Percentiles rank a stretch among this genome's conserved stretches.
These are phyloP conservation scores for Oidiodendron maius DNA, from an alignment of 495 filamentous ascomycete species.

Conservation along the genomic window DNA sequence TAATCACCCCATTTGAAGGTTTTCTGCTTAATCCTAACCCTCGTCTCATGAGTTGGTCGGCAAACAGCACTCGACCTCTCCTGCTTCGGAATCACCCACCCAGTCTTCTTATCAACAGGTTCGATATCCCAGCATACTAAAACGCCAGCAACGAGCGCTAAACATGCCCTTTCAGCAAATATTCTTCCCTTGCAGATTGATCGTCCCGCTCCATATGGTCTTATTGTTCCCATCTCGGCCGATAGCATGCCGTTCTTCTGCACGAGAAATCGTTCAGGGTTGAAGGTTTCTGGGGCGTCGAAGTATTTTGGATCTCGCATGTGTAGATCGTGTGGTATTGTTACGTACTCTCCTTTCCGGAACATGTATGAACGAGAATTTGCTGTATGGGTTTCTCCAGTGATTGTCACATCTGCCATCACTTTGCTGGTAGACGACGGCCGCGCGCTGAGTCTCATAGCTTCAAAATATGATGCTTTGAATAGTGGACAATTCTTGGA, in stretches of 20 bases:
- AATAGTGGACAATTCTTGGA: conserved; percentile 42
- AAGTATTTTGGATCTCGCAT: conserved; percentile 43
- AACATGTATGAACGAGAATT: conserved; percentile 30
- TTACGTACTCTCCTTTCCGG: conserved; percentile 41
- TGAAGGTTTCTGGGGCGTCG: conserved; percentile 42
- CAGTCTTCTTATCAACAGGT: conserved; percentile 17
- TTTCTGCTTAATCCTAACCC: conserved; percentile 23
- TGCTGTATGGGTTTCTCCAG: background rate
- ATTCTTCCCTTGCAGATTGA: conserved; percentile 28
- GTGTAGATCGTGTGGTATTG: conserved; percentile 43
- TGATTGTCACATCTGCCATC: conserved; percentile 10
- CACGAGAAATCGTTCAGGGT: conserved; percentile 46
- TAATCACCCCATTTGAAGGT: conserved; percentile 18
- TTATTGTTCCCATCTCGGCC: conserved; percentile 28
- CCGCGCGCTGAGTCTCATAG: conserved; percentile 45
- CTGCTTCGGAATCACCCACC: conserved; percentile 27
- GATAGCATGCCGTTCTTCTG: conserved; percentile 26
- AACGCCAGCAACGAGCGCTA: conserved; percentile 31
- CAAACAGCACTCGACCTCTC: conserved; percentile 20
- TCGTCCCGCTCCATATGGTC: conserved; percentile 34
- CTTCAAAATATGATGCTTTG: conserved; percentile 49
- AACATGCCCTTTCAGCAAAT: conserved; percentile 30
- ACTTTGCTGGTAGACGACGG: conserved; percentile 28
- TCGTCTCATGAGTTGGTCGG: conserved; percentile 15
- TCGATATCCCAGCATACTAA: conserved; percentile 34